Percentiles rank a stretch among this genome's conserved stretches.
These are phyloP conservation scores for Colletotrichum sp. DNA, from an alignment of 2,329 filamentous ascomycete species.

Conservation along the genomic window DNA sequence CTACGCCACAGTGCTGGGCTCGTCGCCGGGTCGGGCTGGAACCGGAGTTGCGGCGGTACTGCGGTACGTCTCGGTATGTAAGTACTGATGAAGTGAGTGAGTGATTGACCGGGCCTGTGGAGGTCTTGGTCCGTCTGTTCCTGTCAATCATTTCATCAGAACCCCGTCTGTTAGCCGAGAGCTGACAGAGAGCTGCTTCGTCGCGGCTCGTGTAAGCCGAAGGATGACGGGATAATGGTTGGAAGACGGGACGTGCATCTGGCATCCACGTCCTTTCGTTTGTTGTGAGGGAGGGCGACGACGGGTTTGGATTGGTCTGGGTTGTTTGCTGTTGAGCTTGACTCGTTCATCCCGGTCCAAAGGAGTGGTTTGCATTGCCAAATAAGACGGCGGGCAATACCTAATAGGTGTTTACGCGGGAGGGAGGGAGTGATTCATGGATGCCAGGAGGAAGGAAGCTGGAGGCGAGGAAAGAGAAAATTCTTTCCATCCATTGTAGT, in stretches of 20 bases:
- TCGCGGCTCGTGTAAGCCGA: conserved; percentile 5
- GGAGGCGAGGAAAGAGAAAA: background rate
- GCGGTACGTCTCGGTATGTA: conserved; percentile 13
- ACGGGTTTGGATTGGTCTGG: conserved; percentile 1
- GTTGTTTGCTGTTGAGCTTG: conserved; percentile 3
- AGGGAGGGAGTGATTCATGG: background rate
- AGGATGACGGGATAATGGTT: background rate
- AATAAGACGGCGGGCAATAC: background rate
- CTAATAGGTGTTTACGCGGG: background rate
- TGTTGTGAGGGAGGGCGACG: conserved; percentile 10
- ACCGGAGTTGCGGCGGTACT: conserved; percentile 8
- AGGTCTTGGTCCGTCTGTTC: background rate
- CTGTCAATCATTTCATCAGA: conserved; percentile 5
- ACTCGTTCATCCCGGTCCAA: conserved; percentile 1
- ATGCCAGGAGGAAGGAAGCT: background rate
- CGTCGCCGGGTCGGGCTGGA: background rate
- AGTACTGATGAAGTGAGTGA: background rate
- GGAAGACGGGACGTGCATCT: background rate
- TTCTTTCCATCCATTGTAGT: background rate
- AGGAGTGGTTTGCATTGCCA: background rate
- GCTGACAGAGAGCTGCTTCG: background rate
- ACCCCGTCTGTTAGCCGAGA: conserved; percentile 2
- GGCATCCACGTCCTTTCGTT: background rate
- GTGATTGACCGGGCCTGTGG: background rate
- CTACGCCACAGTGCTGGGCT: conserved; percentile 2